Evolutionary conservation across 768 basidiomycete genomes (phyloP).

Genomic region (Tulasnella sp.): DNA sequence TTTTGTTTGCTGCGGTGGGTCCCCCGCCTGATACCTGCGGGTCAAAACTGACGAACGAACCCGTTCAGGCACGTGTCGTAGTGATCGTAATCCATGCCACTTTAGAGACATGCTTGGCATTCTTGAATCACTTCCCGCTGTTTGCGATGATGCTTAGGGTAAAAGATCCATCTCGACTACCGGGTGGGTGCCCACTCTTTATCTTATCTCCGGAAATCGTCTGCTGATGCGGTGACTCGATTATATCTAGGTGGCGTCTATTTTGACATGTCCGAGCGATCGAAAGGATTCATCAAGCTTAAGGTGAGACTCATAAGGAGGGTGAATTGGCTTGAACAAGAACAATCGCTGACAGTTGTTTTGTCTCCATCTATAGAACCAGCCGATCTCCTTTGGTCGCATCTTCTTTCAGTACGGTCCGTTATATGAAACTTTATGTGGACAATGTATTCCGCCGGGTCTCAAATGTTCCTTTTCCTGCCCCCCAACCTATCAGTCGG

Average conservation of each 20-base stretch:
- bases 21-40: neutral
- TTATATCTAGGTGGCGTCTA: conserved; percentile 6
- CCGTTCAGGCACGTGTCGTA: conserved; percentile 39
- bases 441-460: no score
- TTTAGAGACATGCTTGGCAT: conserved; percentile 54
- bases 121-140: conserved; percentile 87
- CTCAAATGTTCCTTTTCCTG: no score
- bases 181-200: conserved; percentile 38
- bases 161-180: conserved; percentile 75
- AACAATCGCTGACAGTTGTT: neutral
- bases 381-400: conserved; percentile 20
- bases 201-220: neutral
- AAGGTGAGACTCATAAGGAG: conserved; percentile 14
- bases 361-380: conserved; percentile 15
- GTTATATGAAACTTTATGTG: neutral
- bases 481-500: conserved; percentile 15
- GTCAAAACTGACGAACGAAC: neutral
- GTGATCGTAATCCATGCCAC: conserved; percentile 49
- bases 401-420: conserved; percentile 25
- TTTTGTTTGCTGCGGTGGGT: conserved; percentile 61
- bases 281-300: conserved; percentile 1
- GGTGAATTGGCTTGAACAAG: neutral
- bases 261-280: conserved; percentile 9
- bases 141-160: conserved; percentile 74
- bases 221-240: neutral